Conservation (phyloP, 75 land plant species). For the Selaginella tamariscina region DNA sequence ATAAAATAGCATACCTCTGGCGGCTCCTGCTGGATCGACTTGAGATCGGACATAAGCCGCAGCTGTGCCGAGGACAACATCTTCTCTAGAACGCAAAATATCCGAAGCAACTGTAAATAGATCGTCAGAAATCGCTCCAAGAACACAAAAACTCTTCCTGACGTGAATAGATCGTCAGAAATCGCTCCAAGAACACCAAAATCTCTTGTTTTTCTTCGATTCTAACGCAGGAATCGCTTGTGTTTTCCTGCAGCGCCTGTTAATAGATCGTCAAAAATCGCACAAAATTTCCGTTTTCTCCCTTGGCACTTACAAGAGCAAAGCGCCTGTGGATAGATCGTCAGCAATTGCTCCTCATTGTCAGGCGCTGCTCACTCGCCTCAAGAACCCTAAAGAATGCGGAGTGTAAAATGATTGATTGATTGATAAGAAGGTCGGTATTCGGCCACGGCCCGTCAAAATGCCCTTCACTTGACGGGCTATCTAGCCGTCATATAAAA, state of each 20-base stretch:
- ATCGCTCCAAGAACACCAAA: too few species aligned
- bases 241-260: background rate
- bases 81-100: background rate
- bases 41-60: conserved; percentile 55
- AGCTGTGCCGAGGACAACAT: conserved; percentile 47
- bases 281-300: too few species aligned
- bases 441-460: conserved; percentile 4
- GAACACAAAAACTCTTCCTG: background rate
- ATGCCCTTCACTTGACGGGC: background rate
- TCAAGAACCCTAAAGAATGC: background rate
- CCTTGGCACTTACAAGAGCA: too few species aligned
- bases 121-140: background rate
- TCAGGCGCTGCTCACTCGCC: background rate
- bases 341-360: too few species aligned
- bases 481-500: too few species aligned
- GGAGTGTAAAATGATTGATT: background rate
- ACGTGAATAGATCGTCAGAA: background rate
- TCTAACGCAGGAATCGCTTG: too few species aligned
- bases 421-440: background rate
- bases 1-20: conserved; percentile 31
- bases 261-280: too few species aligned
- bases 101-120: background rate
- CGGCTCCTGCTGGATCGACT: conserved; percentile 51
- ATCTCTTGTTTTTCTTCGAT: too few species aligned
- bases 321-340: too few species aligned